Evolutionary conservation across 2,329 filamentous ascomycete genomes (phyloP), one percentile per base, ranked within the genome.

Genomic region (Xylaria arbuscula): DNA sequence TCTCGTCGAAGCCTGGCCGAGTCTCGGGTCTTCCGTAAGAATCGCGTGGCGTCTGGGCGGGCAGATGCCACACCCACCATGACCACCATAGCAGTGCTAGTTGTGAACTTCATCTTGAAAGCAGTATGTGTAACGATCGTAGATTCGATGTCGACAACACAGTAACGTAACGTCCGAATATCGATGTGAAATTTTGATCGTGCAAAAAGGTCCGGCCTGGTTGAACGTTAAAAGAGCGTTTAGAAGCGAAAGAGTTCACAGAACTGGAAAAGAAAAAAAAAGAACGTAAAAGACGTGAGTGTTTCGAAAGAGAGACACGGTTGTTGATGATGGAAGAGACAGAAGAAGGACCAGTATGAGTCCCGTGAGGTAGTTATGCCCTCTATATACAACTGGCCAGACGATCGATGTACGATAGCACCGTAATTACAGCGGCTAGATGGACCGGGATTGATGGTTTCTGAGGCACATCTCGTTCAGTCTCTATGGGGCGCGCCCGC

Each of bases 101-200:
- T 76, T 62, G 74, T 74, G 68, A 77, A 75, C 74, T 76, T 79
- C 76, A 78, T 79, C 51, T 75, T 78, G 75, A 66, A 68, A 65
- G 71, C 61, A 66, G 70, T 71, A 48, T 48, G 38, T 66, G 63
- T 57, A 67, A 64, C 58, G 66, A 68, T 50, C 40, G 66, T 55
- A 51, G 22, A 42, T 38, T 42, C n/a, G 32, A 63, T 55, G 42
- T 63, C 19, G 58, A 57, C 47, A 53, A 63, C 36, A 54, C 54
- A 63, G 47, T 32, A 51, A 19, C 45, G 48, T 36, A 51, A 28
- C 48, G 48, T 55, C 54, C 47, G 50, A 70, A 59, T 70, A 69
- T 64, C 58, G 64, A 70, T 63, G 51, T 62, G 70, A 70, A 68
- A 68, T 69, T 64, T 71, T 64, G 64, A 58, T 73, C 53, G 59